These are phyloP conservation scores for Omphalotus guepiniiformis DNA, from an alignment of 768 basidiomycete genomes.

Conservation along the genomic window DNA sequence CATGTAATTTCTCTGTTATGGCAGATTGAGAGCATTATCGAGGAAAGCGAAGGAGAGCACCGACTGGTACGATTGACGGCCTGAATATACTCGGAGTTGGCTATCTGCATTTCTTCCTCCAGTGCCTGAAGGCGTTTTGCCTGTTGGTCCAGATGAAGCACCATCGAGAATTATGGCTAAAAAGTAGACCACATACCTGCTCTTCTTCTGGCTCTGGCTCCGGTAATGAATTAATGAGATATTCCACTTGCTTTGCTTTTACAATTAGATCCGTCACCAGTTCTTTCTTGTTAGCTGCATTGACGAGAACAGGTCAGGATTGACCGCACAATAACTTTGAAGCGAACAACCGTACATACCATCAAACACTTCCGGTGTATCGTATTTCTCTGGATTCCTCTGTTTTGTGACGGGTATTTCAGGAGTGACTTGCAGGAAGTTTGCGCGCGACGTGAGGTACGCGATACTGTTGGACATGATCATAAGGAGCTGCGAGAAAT, in stretches of 20 bases:
- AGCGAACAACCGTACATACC: constrained; percentile 34
- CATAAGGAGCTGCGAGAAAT: constrained; percentile 57
- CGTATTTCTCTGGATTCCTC: constrained; percentile 67
- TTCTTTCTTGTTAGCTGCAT: constrained; percentile 75
- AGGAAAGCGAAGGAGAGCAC: constrained; percentile 22
- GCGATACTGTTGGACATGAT: constrained; percentile 84
- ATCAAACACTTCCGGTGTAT: constrained; percentile 70
- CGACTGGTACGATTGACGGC: constrained; percentile 76
- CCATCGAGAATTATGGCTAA: neutral
- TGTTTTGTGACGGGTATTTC: constrained; percentile 84
- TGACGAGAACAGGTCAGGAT: neutral
- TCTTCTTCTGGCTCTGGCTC: constrained; percentile 74
- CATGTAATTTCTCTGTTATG: constrained; percentile 52
- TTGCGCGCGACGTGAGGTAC: constrained; percentile 73
- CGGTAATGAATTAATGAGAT: constrained; percentile 75
- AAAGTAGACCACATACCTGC: constrained; percentile 43
- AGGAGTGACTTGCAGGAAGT: constrained; percentile 73
- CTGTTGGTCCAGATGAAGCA: constrained; percentile 28
- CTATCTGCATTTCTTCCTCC: constrained; percentile 65
- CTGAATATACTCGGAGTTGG: constrained; percentile 70
- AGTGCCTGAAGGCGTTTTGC: constrained; percentile 62
- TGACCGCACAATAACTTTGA: neutral
- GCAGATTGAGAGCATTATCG: neutral
- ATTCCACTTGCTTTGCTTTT: constrained; percentile 88
- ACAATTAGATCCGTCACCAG: constrained; percentile 77